Conservation (phyloP, 2,329 filamentous ascomycete species). For the Trichophyton equinum region DNA sequence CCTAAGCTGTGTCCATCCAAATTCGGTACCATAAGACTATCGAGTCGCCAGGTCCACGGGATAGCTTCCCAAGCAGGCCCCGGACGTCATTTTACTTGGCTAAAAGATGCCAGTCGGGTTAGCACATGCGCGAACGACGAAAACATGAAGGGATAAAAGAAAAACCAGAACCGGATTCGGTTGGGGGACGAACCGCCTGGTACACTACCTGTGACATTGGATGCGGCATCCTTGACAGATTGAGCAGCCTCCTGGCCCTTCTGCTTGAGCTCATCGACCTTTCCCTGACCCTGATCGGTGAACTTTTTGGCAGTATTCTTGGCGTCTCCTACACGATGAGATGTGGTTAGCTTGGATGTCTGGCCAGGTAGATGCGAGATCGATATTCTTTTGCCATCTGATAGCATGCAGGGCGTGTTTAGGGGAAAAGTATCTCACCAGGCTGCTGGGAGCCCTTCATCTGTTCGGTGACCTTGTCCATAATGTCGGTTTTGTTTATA, state of each 20-base stretch:
- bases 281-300: slow-evolving; percentile 10
- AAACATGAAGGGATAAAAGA: not conserved
- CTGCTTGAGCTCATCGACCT: slow-evolving; percentile 10
- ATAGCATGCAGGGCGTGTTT: too few species aligned
- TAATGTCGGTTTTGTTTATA: slow-evolving; percentile 4
- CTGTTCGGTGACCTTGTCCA: slow-evolving; percentile 9
- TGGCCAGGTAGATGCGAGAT: not conserved
- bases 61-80: not conserved
- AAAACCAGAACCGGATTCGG: not conserved
- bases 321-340: slow-evolving; percentile 10
- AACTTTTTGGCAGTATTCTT: slow-evolving; percentile 14
- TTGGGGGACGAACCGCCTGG: not conserved
- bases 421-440: slow-evolving; percentile 1
- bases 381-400: not conserved
- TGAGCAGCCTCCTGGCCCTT: slow-evolving; percentile 5
- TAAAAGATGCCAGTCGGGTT: not conserved
- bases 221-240: slow-evolving; percentile 11
- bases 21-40: not conserved
- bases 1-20: too few species aligned
- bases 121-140: not conserved
- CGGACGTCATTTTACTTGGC: not conserved
- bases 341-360: not conserved
- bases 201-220: slow-evolving; percentile 10
- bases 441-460: slow-evolving; percentile 9
- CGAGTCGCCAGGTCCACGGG: not conserved